Evolutionary conservation across 2,329 filamentous ascomycete species (phyloP).

Genomic region (Aspergillus quadrilineatus): DNA sequence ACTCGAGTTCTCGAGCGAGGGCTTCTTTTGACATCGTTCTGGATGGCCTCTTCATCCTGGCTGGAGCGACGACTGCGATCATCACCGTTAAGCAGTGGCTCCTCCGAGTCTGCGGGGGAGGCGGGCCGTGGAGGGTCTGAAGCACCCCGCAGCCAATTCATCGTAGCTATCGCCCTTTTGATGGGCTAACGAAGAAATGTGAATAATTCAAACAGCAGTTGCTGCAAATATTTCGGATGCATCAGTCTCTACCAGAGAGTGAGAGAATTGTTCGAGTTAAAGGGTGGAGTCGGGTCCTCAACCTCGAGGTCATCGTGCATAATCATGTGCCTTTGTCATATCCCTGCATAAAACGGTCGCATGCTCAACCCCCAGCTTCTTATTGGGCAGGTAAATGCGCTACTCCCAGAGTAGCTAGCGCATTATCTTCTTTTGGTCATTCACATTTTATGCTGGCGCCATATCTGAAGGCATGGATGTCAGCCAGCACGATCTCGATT

Average conservation of each 20-base stretch:
- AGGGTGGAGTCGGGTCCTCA: background rate
- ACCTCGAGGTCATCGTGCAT: background rate
- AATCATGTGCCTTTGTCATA: background rate
- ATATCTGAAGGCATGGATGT: too few species aligned
- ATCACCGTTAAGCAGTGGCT: conserved; percentile 4
- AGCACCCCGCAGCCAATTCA: conserved; percentile 7
- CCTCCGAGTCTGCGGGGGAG: conserved; percentile 3
- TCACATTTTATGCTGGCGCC: too few species aligned
- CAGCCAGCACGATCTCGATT: too few species aligned
- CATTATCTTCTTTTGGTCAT: too few species aligned
- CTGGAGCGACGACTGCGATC: conserved; percentile 2
- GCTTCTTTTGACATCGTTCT: background rate
- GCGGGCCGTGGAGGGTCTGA: background rate
- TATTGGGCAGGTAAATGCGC: background rate
- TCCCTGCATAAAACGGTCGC: background rate
- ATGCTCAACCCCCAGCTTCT: background rate
- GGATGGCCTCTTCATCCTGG: background rate
- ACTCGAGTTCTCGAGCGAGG: background rate
- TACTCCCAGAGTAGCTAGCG: too few species aligned
- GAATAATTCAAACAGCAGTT: too few species aligned
- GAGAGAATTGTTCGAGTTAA: background rate
- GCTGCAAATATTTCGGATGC: background rate
- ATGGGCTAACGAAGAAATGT: too few species aligned
- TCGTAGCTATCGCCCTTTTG: background rate
- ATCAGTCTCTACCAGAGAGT: background rate